Percentiles rank a stretch among this genome's conserved stretches.
Evolutionary conservation across 768 basidiomycete species (phyloP).

Genomic region (Boletus rex-veris): DNA sequence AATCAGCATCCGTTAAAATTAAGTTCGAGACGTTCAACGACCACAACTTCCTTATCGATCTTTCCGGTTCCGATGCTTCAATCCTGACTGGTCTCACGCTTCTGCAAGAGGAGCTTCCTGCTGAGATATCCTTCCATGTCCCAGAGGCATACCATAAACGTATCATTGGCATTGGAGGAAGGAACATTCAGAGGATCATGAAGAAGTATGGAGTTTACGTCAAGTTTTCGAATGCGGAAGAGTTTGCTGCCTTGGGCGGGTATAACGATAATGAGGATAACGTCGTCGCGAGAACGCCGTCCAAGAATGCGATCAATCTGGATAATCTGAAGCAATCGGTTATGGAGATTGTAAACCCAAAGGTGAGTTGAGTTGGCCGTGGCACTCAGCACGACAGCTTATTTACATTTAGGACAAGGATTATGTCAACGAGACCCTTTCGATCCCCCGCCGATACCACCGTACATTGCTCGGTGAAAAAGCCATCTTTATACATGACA

Average conservation of each 20-base stretch:
- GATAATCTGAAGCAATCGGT: conserved; percentile 94
- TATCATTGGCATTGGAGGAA: conserved; percentile 96
- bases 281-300: conserved; percentile 95
- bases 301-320: conserved; percentile 93
- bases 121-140: conserved; percentile 98
- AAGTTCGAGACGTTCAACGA: conserved; percentile 99
- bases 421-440: conserved; percentile 89
- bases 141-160: conserved; percentile 98
- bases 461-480: conserved; percentile 94
- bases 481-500: conserved; percentile 94
- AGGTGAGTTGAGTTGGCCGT: conserved; percentile 48
- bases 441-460: conserved; percentile 93
- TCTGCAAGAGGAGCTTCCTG: conserved; percentile 95
- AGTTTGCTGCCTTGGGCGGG: conserved; percentile 91
- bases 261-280: conserved; percentile 98
- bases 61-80: conserved; percentile 79
- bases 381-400: background rate
- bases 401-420: conserved; percentile 77
- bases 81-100: conserved; percentile 85
- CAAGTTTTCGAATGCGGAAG: conserved; percentile 97
- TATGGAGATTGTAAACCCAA: conserved; percentile 96
- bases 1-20: conserved; percentile 94
- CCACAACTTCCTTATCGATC: conserved; percentile 91
- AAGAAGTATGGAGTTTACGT: conserved; percentile 99
- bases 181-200: conserved; percentile 99